Conservation (phyloP, 805 yeast genomes). For the Ogataea pini region DNA sequence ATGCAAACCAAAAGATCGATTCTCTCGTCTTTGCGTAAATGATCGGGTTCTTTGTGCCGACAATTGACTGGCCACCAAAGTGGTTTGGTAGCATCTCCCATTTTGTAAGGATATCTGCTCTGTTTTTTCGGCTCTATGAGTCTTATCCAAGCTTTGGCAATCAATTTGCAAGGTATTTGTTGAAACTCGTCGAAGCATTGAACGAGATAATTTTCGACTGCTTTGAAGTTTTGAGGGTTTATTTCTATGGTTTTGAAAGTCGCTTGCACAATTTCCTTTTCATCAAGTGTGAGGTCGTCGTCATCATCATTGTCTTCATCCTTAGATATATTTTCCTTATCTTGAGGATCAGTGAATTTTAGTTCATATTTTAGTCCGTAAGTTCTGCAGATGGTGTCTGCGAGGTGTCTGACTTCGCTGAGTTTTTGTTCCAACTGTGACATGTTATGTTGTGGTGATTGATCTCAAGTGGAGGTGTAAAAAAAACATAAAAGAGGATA, state of each 20-base stretch:
- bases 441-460: constrained; percentile 10
- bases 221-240: constrained; percentile 20
- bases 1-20: constrained; percentile 48
- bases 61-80: constrained; percentile 69
- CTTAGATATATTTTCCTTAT: background rate
- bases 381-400: constrained; percentile 15
- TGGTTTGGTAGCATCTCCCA: constrained; percentile 52
- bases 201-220: constrained; percentile 27
- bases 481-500: constrained; percentile 10
- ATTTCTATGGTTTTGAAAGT: constrained; percentile 20
- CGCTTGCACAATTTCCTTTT: constrained; percentile 11
- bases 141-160: constrained; percentile 71
- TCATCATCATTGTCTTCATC: constrained; percentile 1
- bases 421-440: constrained; percentile 16
- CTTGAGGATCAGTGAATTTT: constrained; percentile 14
- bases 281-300: constrained; percentile 10
- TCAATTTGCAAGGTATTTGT: constrained; percentile 57
- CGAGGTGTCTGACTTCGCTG: constrained; percentile 12
- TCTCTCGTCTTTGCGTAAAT: constrained; percentile 60
- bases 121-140: constrained; percentile 68
- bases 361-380: constrained; percentile 17
- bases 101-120: constrained; percentile 60
- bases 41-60: constrained; percentile 74
- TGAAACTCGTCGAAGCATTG: constrained; percentile 42
- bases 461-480: background rate